Evolutionary conservation across 2,329 filamentous ascomycete species (phyloP).

Genomic region (Claviceps maximensis): DNA sequence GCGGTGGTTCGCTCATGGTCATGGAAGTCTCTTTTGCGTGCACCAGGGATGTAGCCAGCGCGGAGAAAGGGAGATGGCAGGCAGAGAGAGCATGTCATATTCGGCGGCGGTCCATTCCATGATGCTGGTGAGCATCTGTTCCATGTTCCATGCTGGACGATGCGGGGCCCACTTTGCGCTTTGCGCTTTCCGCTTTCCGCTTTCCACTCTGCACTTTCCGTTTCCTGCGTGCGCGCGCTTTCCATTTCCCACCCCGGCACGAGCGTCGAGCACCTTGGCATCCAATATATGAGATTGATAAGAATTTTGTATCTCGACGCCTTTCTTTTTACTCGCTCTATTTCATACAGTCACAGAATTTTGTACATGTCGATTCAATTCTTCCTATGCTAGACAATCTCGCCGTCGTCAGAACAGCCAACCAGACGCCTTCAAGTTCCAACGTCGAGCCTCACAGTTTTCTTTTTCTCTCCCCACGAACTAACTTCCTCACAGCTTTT

Average conservation of each 20-base stretch:
- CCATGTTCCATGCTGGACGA: neutral
- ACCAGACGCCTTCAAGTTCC: no score
- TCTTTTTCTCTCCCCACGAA: neutral
- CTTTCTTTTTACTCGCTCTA: no score
- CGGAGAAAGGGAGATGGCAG: neutral
- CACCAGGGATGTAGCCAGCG: neutral
- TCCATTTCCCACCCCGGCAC: no score
- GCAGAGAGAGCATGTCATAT: no score
- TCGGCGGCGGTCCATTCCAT: no score
- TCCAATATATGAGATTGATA: no score
- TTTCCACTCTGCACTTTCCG: no score
- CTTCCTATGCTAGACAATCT: neutral
- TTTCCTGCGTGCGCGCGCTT: neutral
- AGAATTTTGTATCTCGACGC: neutral
- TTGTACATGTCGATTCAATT: no score
- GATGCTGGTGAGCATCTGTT: neutral
- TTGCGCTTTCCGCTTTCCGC: no score
- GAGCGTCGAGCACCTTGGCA: no score
- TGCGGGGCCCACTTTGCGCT: neutral
- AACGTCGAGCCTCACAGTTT: no score
- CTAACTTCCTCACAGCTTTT: slow-evolving; percentile 41
- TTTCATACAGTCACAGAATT: no score
- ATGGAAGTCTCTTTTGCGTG: neutral
- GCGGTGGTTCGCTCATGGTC: slow-evolving; percentile 26
- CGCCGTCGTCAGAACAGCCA: neutral